Percentiles rank a stretch among this genome's conserved stretches.
These are phyloP conservation scores for Metarhizium guizhouense DNA, from an alignment of 2,329 filamentous ascomycete species.

Conservation along the genomic window DNA sequence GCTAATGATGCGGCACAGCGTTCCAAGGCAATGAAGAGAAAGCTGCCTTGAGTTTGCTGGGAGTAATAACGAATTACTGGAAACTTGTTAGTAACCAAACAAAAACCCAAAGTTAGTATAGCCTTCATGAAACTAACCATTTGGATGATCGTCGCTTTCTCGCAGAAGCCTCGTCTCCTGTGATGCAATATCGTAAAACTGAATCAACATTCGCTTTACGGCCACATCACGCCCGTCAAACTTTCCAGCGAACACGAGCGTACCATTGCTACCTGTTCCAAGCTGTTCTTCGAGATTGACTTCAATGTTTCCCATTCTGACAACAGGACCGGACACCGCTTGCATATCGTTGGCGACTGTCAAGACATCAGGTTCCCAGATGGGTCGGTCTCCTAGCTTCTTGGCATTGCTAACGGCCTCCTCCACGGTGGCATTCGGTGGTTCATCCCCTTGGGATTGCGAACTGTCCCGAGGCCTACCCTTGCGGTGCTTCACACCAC, in stretches of 20 bases:
- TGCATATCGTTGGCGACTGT: conserved; percentile 49
- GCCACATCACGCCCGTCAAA: conserved; percentile 91
- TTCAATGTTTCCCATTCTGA: conserved; percentile 55
- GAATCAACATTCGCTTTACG: conserved; percentile 92
- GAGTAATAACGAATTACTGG: conserved; percentile 90
- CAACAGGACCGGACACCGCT: conserved; percentile 48
- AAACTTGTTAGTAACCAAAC: background rate
- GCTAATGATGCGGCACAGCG: conserved; percentile 89
- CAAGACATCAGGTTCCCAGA: conserved; percentile 53
- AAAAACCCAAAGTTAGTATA: background rate
- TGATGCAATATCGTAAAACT: conserved; percentile 91
- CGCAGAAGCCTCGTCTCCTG: conserved; percentile 86
- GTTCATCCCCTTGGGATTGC: conserved; percentile 39
- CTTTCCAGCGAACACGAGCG: conserved; percentile 86
- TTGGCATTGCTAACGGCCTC: conserved; percentile 53
- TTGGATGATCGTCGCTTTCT: conserved; percentile 91
- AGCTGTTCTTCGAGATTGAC: conserved; percentile 56
- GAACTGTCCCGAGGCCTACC: conserved; percentile 45
- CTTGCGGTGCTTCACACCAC: conserved; percentile 59
- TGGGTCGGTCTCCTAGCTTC: conserved; percentile 42
- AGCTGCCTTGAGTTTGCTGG: conserved; percentile 78
- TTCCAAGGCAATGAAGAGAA: conserved; percentile 93
- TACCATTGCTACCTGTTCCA: conserved; percentile 88
- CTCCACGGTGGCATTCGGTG: conserved; percentile 41
- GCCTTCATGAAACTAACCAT: conserved; percentile 39